Evolutionary conservation across 2,329 filamentous ascomycete genomes (phyloP), one percentile per base, ranked within the genome.

Genomic region (Incumbomyces lentus): DNA sequence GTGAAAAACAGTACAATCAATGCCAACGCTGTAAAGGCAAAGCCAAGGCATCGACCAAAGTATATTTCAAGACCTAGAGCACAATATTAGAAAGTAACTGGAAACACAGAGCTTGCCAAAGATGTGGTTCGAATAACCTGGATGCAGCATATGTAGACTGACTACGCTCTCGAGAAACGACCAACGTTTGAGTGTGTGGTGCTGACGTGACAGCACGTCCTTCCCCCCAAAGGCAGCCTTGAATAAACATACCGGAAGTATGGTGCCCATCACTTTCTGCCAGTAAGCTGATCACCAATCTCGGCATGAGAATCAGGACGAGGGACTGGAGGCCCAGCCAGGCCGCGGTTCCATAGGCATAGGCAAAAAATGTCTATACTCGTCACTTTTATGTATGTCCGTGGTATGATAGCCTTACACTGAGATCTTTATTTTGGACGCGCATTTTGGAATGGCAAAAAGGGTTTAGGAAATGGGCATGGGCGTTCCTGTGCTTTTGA

Each of bases 11-110:
- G 65, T n/a, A 74, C 73, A 11, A 84, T 64, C 6, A 80, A 59
- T 29, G 78, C 79, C 22, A 90, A 66, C 8, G 78, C 68, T 17
- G 88, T 68, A 37, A 87, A 73, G 26, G 79, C 68, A 47, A 89
- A 68, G 52, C 82, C 85, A 1, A 87, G 73, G 22, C 74, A 78
- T 35, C 84, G 82, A 43, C 79, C 79, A 62, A 89, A 81, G 71
- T 90, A 90, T 47, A 76, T 66, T 63, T 88, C 83, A 29, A 86
- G 69, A 18, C 66, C 79, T 78, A 26, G 22, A 26, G 22, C 22
- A 8, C 4, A 5, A 8, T 26, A 8, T 26, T 8, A 26, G 22
- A 26, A 26, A 26, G 22, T 5, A 26, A 26, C 8, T 5, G 22
- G 22, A 26, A 8, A 8, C 4, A 26, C 5, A 26, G 8, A 26